Evolutionary conservation across 2,329 filamentous ascomycete species (phyloP).

Genomic region (Colletotrichum salicis): DNA sequence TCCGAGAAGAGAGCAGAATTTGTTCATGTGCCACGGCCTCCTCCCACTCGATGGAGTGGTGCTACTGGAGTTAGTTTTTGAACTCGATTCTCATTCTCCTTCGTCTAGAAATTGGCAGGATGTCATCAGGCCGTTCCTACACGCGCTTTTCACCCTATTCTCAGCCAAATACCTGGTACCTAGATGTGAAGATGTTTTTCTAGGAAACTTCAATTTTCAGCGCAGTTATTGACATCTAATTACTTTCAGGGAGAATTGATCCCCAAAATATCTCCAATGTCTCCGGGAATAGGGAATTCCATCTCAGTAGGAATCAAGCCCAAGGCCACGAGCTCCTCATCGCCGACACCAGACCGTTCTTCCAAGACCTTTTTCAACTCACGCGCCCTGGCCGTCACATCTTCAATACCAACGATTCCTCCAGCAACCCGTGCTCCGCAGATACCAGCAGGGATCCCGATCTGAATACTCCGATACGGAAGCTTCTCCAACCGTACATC

Average conservation of each 20-base stretch:
- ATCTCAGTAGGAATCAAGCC: conserved; percentile 58
- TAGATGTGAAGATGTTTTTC: no score
- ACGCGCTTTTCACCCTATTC: neutral
- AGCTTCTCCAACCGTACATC: conserved; percentile 55
- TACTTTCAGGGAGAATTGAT: conserved; percentile 40
- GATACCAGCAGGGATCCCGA: conserved; percentile 63
- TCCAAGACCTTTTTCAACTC: conserved; percentile 59
- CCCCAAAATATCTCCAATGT: conserved; percentile 44
- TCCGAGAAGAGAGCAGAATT: neutral
- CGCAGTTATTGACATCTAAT: neutral
- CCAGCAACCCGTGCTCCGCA: conserved; percentile 59
- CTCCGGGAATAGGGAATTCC: conserved; percentile 53
- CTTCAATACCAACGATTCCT: conserved; percentile 65
- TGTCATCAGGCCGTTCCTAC: no score
- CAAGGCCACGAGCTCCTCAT: conserved; percentile 48
- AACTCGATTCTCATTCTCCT: no score
- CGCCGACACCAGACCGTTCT: conserved; percentile 46
- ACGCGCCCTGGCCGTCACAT: conserved; percentile 66
- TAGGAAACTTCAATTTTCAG: neutral
- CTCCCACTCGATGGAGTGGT: no score
- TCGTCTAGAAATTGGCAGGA: no score
- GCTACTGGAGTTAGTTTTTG: no score
- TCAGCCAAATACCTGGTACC: no score
- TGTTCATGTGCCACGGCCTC: no score
- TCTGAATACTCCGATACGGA: conserved; percentile 67